Base-by-base conservation (phyloP, 192 early-diverging fungal species). In the Dimargaris cristalligena region DNA sequence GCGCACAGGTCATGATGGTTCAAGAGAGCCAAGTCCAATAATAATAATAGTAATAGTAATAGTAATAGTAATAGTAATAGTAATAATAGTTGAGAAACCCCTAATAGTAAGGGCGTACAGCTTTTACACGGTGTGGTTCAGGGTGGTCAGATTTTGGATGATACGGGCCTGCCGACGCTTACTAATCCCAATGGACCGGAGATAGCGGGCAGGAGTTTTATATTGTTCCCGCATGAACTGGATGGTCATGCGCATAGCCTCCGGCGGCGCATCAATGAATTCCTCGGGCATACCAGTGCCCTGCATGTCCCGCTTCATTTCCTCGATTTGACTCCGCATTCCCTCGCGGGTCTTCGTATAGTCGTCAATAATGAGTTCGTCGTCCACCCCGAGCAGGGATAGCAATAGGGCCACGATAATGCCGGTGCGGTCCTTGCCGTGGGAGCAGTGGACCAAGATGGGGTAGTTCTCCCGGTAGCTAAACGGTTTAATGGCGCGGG, bases 401-500 rank as follows among this genome's bases (percentile, higher is more conserved):
- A 78, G 60, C 13, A 80, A 49, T 20, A 83, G 63, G 61, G 74
- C 75, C 44, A 74, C 70, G 44, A 81, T 62, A 60, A 84, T 71
- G 38, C 79, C 81, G 4, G 81, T 84, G 55, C 81, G 70, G 60
- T 84, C 81, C 62, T 84, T 84, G 51, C 81, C 81, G 44, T 80
- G 76, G 47, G 77, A 72, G 69, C 81, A 84, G 51, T 84, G 81
- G 16, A 84, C 73, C 45, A 78, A 65, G 14, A 84, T 72, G 11
- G 81, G 81, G 52, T 74, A 78, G 31, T 74, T 71, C 29, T 60
- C 48, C 18, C 69, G 65, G 48, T 77, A 72, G 10, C 72, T 68
- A 68, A 80, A 77, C 14, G 76, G 63, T 22, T 68, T 64, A 62
- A 83, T 34, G 4, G 73, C 75, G 16, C 70, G 60, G 0, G 65